Conservation (phyloP, 768 basidiomycete species). For the Infundibulicybe gibba region DNA sequence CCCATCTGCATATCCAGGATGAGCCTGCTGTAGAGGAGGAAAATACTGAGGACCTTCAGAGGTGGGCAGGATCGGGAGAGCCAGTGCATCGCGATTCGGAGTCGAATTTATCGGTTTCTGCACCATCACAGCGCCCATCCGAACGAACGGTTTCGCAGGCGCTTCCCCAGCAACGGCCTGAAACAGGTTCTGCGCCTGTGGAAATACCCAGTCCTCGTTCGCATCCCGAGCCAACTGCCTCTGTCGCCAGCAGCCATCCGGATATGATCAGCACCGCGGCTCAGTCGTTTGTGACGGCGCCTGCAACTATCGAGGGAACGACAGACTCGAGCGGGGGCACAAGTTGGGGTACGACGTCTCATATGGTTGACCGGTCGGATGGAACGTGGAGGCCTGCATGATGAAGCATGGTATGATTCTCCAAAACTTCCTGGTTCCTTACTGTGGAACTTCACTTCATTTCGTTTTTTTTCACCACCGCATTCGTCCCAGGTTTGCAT, state of each 20-base stretch:
- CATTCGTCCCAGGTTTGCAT: conserved; percentile 6
- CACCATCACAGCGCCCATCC: conserved; percentile 11
- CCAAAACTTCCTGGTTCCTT: conserved; percentile 3
- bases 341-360: conserved; percentile 44
- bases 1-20: conserved; percentile 27
- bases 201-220: conserved; percentile 17
- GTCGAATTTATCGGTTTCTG: conserved; percentile 8
- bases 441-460: conserved; percentile 8
- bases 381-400: conserved; percentile 34
- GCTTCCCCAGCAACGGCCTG: conserved; percentile 1
- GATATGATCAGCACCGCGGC: conserved; percentile 70
- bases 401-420: conserved; percentile 14
- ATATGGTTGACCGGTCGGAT: conserved; percentile 39
- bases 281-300: conserved; percentile 64
- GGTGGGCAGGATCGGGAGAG: conserved; percentile 1
- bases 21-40: conserved; percentile 17
- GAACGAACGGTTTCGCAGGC: conserved; percentile 5
- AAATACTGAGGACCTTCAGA: conserved; percentile 1
- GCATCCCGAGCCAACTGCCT: conserved; percentile 9
- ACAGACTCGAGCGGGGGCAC: conserved; percentile 50
- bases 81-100: conserved; percentile 12
- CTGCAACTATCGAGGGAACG: conserved; percentile 54
- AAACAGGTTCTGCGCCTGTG: conserved; percentile 4
- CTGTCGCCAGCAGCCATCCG: conserved; percentile 36
- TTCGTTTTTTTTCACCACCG: conserved; percentile 7